Conservation (phyloP, 169 alveolate genomes). For the Plasmodium vinckei region DNA sequence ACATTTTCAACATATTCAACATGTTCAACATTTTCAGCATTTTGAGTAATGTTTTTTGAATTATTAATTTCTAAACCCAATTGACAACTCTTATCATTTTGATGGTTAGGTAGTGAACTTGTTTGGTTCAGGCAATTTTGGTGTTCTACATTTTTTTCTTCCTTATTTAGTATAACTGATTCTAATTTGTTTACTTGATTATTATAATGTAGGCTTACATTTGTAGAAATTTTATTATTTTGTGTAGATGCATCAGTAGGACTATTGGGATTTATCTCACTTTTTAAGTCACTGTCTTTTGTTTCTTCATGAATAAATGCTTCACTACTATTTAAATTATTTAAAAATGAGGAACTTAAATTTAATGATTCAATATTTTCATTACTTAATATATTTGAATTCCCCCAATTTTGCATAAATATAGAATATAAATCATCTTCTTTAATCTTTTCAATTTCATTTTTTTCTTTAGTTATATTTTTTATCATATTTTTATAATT, state of each 20-base stretch:
- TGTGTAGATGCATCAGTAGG: no score
- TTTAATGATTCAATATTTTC: not conserved
- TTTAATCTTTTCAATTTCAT: slow-evolving; percentile 72
- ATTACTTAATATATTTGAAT: slow-evolving; percentile 24
- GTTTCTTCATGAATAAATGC: not conserved
- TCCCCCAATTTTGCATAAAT: slow-evolving; percentile 75
- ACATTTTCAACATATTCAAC: no score
- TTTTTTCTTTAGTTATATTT: slow-evolving; percentile 59
- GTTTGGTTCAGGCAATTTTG: no score
- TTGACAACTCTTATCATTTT: no score
- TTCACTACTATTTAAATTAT: slow-evolving; percentile 22
- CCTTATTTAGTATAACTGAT: no score
- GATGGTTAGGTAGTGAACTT: no score
- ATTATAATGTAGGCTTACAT: no score
- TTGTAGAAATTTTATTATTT: no score
- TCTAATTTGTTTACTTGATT: no score
- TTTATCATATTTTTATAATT: slow-evolving; percentile 63
- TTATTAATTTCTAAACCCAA: not conserved
- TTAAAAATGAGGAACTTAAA: slow-evolving; percentile 33
- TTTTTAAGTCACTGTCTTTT: not conserved
- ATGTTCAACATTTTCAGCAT: no score
- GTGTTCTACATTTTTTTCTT: no score
- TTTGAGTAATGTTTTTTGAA: not conserved
- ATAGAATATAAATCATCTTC: slow-evolving; percentile 73
- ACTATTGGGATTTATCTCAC: not conserved